A percentile compares a stretch with the other conserved stretches of the same genome.
Conservation (phyloP, 164 flowering plant genomes). For the Macadamia integrifolia region DNA sequence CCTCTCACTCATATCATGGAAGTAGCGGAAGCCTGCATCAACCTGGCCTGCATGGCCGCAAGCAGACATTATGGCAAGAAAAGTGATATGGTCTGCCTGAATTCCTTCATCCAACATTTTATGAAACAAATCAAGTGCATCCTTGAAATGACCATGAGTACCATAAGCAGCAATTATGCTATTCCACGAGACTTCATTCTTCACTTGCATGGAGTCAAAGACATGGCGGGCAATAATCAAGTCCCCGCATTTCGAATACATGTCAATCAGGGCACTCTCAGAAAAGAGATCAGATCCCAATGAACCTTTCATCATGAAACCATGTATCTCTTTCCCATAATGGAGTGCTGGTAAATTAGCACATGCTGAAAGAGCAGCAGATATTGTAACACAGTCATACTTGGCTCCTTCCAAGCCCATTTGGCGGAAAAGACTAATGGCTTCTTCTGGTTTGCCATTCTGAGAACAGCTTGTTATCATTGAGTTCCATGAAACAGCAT, state of each 20-base stretch:
- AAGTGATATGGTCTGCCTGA: constrained; percentile 75
- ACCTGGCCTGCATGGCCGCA: constrained; percentile 77
- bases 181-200: constrained; percentile 81
- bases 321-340: constrained; percentile 69
- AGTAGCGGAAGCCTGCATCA: constrained; percentile 51
- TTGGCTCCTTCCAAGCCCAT: constrained; percentile 44
- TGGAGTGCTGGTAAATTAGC: constrained; percentile 59
- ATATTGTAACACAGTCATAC: constrained; percentile 61
- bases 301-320: constrained; percentile 43
- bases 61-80: constrained; percentile 71
- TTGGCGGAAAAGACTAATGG: constrained; percentile 55
- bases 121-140: constrained; percentile 43
- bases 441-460: constrained; percentile 66
- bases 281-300: constrained; percentile 43
- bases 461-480: constrained; percentile 66
- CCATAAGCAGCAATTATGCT: constrained; percentile 87
- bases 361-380: constrained; percentile 75
- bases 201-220: constrained; percentile 52
- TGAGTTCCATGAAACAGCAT: constrained; percentile 70
- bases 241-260: constrained; percentile 81
- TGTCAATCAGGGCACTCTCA: constrained; percentile 62
- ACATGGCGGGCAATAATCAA: constrained; percentile 45
- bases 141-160: constrained; percentile 53
- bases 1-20: constrained; percentile 45
- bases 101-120: constrained; percentile 48